Evolutionary conservation across 1,284 basidiomycete species (phyloP), one percentile per base, ranked within the genome.

Genomic region (Irpex rosettiformis): DNA sequence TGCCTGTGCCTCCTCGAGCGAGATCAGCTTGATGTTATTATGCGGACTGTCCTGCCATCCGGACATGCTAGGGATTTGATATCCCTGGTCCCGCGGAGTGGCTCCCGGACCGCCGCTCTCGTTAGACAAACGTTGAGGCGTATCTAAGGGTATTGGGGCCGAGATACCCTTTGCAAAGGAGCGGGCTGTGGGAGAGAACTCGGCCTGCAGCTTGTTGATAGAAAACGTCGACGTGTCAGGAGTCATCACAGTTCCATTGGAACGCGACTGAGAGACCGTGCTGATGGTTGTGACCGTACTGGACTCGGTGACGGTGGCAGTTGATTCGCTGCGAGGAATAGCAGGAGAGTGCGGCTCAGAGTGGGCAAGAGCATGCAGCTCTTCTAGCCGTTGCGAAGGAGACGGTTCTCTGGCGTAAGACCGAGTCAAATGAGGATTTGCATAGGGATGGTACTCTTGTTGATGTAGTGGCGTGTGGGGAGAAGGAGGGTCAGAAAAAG

Each of bases 1-100:
- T 11, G 84, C 84, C 65, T 88, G 82, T 2, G 89, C 89, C 71
- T 92, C 86, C 67, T 90, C 86, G 52, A 91, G 75, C 4, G 89
- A 83, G 54, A 92, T 91, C 30, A 91, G 78, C 43, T 81, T 77
- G 64, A 89, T 84, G 13, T 80, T 73, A 24, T 82, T 78, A 10
- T 73, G 69, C 25, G 72, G 66, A 24, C 74, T 76, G 52, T 84
- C 83, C 42, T 71, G 75, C 80, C 81, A 85, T 21, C 70, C 65
- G 16, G 60, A 73, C 75, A 64, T 49, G 11, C 29, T 21, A 5
- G 52, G 22, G 16, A 52, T 49, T 16, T 53, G 57, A 10, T 53
- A 55, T n/a, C 52, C 42, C 22, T 54, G 54, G 22, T 55, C 57
- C 10, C 51, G 40, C 24, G 47, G 57, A 22, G 24, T 55, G 28